Evolutionary conservation across 768 basidiomycete genomes (phyloP), one percentile per base, ranked within the genome.

Genomic region (Lactarius sanguifluus): DNA sequence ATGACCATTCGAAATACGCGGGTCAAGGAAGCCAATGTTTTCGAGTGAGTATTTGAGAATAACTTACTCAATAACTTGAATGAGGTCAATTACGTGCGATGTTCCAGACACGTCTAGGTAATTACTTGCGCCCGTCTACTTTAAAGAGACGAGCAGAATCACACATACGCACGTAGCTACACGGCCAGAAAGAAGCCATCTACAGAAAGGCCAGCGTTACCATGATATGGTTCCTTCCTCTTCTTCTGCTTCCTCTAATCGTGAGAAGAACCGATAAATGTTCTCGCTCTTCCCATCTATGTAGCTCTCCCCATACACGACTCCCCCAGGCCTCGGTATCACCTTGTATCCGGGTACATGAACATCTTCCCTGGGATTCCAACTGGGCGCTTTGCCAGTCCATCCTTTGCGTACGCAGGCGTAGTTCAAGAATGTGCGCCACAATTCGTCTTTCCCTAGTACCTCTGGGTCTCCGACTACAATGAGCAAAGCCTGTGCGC

Each of bases 401-500:
- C 85, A 87, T 0, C 87, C 88, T 1, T 82, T 79, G 59, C 77
- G 74, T 15, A 62, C 41, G 68, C 83, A 74, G 30, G 87, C 77
- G 68, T 82, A 85, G 72, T 86, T 86, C 64, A 89, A 72, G 79
- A 89, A 87, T 0, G 73, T 71, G 10, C 84, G 77, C 88, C 87
- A 89, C 1, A 86, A 74, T 0, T 81, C 82, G 70, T 88, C 86
- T 36, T 86, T 78, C 3, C 80, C 81, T 5, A 89, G 80, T 5
- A 87, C 81, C 5, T 75, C 73, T 0, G 87, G 84, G 71, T 89
- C 83, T 3, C 87, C 88, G 57, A 90, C 74, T 57, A 89, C 76
- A 68, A 89, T 82, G 16, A 90, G 80, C 5, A 89, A 76, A 0
- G 86, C 83, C 72, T 88, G 81, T 0, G 86, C 86, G 12, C 87